Evolutionary conservation across 176 grass and related monocot genomes (phyloP).

Genomic region (Oryza coarctata): DNA sequence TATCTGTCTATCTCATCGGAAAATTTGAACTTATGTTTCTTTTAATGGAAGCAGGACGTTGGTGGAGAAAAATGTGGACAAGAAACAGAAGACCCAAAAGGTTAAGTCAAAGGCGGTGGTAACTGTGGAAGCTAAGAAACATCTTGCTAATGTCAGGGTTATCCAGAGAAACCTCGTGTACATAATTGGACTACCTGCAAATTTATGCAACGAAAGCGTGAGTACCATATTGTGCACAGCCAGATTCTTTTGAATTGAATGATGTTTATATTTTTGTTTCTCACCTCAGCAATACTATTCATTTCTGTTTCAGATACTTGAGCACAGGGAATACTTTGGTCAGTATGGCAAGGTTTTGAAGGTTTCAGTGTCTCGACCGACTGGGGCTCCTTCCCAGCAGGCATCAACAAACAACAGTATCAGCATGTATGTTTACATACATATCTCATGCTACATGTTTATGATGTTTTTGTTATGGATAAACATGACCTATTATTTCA

Average conservation of each 20-base stretch:
- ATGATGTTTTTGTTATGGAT: constrained; percentile 2
- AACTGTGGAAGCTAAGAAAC: constrained; percentile 81
- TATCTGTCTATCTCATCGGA: background rate
- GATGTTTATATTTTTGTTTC: background rate
- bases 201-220: constrained; percentile 85
- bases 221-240: constrained; percentile 31
- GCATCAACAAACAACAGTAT: constrained; percentile 68
- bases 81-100: constrained; percentile 88
- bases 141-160: constrained; percentile 87
- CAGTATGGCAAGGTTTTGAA: constrained; percentile 97
- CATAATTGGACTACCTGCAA: constrained; percentile 88
- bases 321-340: constrained; percentile 98
- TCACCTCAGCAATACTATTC: background rate
- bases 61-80: constrained; percentile 68
- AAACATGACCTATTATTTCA: background rate
- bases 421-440: constrained; percentile 72
- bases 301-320: constrained; percentile 64
- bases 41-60: constrained; percentile 53
- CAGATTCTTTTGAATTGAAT: background rate
- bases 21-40: background rate
- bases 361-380: constrained; percentile 82
- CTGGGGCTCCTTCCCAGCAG: constrained; percentile 71
- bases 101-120: constrained; percentile 47
- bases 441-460: background rate
- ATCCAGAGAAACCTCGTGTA: constrained; percentile 96